Conservation (phyloP, 208 protist species). For the Trypanosoma caninum region DNA sequence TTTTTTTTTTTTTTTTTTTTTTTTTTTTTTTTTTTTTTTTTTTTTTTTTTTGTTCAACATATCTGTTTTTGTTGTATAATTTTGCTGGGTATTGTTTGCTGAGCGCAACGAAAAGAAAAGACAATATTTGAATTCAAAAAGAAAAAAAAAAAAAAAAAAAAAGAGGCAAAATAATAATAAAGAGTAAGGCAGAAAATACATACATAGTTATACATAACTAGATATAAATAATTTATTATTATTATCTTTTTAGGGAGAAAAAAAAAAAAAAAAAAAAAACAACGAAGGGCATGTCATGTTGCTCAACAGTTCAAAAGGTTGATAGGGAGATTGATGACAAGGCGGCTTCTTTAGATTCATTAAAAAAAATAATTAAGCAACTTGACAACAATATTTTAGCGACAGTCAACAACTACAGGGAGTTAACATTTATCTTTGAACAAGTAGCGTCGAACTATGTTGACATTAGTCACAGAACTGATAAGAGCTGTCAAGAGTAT, state of each 20-base stretch:
- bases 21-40: not conserved
- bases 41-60: not conserved
- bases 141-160: not conserved
- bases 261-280: conserved; percentile 4
- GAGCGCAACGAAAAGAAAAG: not conserved
- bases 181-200: not conserved
- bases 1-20: conserved; percentile 3
- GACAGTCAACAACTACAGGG: conserved; percentile 58
- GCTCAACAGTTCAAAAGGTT: conserved; percentile 15
- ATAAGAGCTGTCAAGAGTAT: conserved; percentile 17
- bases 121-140: not conserved
- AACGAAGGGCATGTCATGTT: conserved; percentile 31
- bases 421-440: conserved; percentile 52
- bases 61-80: not conserved
- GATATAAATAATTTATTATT: too few relatives aligned
- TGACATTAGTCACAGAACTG: conserved; percentile 38
- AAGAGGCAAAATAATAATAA: not conserved
- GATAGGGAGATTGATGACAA: conserved; percentile 53
- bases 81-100: not conserved
- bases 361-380: conserved; percentile 43
- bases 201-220: not conserved
- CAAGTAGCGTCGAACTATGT: conserved; percentile 38
- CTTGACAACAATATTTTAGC: conserved; percentile 40
- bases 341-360: conserved; percentile 32
- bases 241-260: not conserved